phyloP scores from a whole-genome alignment of 345 rosid genomes.

The Citropsis articulata region DNA sequence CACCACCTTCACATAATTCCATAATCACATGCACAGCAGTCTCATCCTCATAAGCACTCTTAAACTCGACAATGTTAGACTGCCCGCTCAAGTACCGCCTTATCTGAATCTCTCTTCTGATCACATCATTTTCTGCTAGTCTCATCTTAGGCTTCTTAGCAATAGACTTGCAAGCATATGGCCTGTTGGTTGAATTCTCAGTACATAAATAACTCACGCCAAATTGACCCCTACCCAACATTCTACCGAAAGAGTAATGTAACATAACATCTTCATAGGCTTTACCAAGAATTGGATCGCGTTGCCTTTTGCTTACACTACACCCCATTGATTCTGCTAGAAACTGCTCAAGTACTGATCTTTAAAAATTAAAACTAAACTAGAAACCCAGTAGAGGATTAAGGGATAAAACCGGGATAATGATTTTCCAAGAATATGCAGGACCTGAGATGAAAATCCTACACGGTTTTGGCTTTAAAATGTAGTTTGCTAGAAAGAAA shows the following conservation, averaged over 20 bases:
- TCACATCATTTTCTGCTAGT: conserved; percentile 48
- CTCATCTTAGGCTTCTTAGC: conserved; percentile 57
- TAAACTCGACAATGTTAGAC: conserved; percentile 80
- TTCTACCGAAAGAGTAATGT: conserved; percentile 61
- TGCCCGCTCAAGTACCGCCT: conserved; percentile 93
- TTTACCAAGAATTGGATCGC: conserved; percentile 61
- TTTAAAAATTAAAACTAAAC: too few relatives aligned
- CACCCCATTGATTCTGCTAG: too few relatives aligned
- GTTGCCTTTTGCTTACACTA: too few relatives aligned
- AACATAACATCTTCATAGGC: conserved; percentile 65
- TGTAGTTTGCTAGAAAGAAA: too few relatives aligned
- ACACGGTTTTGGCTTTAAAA: too few relatives aligned
- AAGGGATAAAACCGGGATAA: too few relatives aligned
- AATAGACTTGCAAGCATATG: conserved; percentile 82
- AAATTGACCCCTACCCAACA: conserved; percentile 83
- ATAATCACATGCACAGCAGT: conserved; percentile 72
- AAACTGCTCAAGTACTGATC: too few relatives aligned
- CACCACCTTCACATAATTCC: conserved; percentile 96
- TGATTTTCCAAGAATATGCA: too few relatives aligned
- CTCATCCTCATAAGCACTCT: conserved; percentile 81
- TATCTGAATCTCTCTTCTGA: conserved; percentile 78
- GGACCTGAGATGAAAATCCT: too few relatives aligned
- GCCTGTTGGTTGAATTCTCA: conserved; percentile 62
- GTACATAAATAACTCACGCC: conserved; percentile 83
- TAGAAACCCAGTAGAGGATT: too few relatives aligned